These are phyloP conservation scores for Tulasnella sp. DNA, from an alignment of 768 basidiomycete species.

Conservation along the genomic window DNA sequence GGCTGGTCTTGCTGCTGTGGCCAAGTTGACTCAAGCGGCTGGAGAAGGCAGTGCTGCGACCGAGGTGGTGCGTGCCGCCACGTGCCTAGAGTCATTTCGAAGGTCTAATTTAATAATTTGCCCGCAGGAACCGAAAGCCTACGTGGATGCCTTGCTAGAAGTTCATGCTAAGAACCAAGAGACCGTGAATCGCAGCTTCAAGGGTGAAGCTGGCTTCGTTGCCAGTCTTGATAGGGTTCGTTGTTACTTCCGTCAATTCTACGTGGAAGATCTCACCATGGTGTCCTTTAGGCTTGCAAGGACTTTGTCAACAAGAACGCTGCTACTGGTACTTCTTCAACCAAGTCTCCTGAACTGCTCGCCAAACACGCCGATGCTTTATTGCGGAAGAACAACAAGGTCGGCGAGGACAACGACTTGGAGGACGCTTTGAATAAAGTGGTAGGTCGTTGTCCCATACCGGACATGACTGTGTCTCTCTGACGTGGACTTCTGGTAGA, in stretches of 20 bases:
- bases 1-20: slow-evolving; percentile 72
- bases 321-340: slow-evolving; percentile 76
- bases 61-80: slow-evolving; percentile 45
- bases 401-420: slow-evolving; percentile 84
- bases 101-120: not conserved
- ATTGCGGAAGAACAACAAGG: slow-evolving; percentile 91
- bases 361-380: slow-evolving; percentile 89
- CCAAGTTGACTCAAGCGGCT: slow-evolving; percentile 54
- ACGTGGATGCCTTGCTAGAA: slow-evolving; percentile 86
- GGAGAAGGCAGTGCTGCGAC: slow-evolving; percentile 48
- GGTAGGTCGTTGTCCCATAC: slow-evolving; percentile 47
- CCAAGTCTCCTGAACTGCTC: slow-evolving; percentile 86
- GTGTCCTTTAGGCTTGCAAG: slow-evolving; percentile 66
- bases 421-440: slow-evolving; percentile 88
- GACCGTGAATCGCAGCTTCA: slow-evolving; percentile 82
- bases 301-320: slow-evolving; percentile 94
- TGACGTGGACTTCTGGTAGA: slow-evolving; percentile 46
- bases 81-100: not conserved
- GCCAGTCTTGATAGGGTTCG: slow-evolving; percentile 70
- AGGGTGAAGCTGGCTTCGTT: slow-evolving; percentile 89
- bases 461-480: not conserved
- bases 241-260: not conserved
- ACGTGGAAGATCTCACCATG: not conserved
- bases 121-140: slow-evolving; percentile 77
- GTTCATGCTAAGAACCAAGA: slow-evolving; percentile 90